Conservation (phyloP, 2,329 filamentous ascomycete species). For the Triangularia verruculosa region DNA sequence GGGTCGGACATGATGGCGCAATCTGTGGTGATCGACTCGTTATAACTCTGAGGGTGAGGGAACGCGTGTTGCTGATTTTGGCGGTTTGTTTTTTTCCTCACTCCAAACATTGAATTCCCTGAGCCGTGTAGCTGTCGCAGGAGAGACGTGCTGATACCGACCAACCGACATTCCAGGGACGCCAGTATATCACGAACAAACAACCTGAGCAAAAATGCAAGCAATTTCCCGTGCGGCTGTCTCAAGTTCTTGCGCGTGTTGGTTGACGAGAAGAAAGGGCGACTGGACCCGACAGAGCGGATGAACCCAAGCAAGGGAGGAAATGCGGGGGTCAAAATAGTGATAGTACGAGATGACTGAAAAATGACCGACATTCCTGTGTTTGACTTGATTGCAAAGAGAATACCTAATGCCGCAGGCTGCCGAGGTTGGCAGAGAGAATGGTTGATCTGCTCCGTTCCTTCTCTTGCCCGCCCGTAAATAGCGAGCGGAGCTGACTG, state of each 20-base stretch:
- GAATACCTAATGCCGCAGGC: too few relatives aligned
- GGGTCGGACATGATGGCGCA: neutral
- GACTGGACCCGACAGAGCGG: neutral
- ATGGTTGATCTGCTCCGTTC: too few relatives aligned
- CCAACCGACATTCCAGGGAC: neutral
- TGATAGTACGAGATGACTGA: neutral
- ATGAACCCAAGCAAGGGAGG: neutral
- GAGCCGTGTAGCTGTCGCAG: neutral
- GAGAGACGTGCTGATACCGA: neutral
- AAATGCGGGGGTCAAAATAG: neutral
- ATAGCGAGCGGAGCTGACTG: too few relatives aligned
- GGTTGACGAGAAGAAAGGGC: neutral
- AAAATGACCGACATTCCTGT: neutral
- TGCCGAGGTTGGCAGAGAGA: neutral
- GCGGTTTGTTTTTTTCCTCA: neutral
- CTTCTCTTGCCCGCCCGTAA: neutral
- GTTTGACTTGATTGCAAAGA: too few relatives aligned
- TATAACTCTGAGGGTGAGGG: neutral
- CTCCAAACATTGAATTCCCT: neutral
- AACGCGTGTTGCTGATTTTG: neutral
- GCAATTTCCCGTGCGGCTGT: neutral
- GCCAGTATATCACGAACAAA: neutral
- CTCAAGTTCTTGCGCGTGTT: neutral
- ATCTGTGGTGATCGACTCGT: neutral
- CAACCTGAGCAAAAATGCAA: neutral